Evolutionary conservation across 305 asterid species (phyloP).

Genomic region (Rubia tinctorum): DNA sequence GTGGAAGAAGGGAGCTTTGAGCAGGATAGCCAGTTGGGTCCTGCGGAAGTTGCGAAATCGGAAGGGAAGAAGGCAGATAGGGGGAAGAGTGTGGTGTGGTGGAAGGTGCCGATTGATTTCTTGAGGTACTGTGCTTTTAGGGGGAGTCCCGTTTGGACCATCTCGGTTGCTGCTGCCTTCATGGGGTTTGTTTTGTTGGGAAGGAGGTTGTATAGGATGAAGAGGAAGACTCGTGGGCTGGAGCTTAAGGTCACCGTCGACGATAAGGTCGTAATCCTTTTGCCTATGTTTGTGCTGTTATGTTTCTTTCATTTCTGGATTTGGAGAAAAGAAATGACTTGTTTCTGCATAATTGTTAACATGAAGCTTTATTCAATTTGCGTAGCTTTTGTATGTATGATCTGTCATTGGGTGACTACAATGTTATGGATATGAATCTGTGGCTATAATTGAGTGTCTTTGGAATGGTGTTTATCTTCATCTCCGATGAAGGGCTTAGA

Average conservation of each 20-base stretch:
- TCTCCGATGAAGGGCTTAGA: background rate
- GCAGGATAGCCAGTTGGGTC: conserved; percentile 27
- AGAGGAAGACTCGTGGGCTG: conserved; percentile 64
- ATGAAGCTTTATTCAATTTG: background rate
- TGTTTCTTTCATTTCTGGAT: background rate
- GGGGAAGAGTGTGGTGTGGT: conserved; percentile 68
- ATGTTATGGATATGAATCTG: background rate
- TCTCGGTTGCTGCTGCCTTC: conserved; percentile 78
- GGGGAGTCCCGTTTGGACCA: conserved; percentile 77
- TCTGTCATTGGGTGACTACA: background rate
- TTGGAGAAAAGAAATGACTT: background rate
- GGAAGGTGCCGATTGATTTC: conserved; percentile 91
- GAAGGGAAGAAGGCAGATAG: conserved; percentile 30
- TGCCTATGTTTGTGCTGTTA: background rate
- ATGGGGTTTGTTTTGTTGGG: conserved; percentile 84
- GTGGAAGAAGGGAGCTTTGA: conserved; percentile 24
- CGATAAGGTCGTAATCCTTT: conserved; percentile 63
- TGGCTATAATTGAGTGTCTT: background rate
- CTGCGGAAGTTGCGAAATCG: conserved; percentile 19
- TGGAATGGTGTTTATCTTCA: background rate
- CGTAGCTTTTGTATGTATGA: background rate
- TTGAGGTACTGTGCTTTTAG: conserved; percentile 55
- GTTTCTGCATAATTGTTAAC: background rate
- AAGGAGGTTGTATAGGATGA: conserved; percentile 74
- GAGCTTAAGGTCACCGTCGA: conserved; percentile 71